Conservation (phyloP, 1,284 basidiomycete genomes). For the Cryptococcus wingfieldii region DNA sequence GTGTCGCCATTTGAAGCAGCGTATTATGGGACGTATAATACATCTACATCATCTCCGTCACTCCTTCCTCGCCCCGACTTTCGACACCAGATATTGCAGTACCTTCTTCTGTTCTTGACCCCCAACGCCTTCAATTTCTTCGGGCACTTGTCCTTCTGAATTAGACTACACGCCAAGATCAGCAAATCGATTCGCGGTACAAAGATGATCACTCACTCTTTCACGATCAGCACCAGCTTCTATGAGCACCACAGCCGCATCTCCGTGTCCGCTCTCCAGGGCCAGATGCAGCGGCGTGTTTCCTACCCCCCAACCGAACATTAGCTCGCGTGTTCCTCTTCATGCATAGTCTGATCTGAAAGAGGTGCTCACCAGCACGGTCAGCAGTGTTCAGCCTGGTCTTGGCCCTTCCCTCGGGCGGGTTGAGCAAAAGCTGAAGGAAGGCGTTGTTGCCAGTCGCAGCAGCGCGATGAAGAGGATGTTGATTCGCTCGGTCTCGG, state of each 20-base stretch:
- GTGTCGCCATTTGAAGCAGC: no score
- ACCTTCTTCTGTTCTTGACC: constrained; percentile 75
- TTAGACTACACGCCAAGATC: constrained; percentile 58
- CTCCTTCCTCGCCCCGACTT: constrained; percentile 42
- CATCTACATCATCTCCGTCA: constrained; percentile 3
- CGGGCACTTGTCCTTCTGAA: constrained; percentile 72
- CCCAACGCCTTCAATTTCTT: constrained; percentile 81
- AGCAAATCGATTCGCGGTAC: background rate
- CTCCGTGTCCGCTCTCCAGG: constrained; percentile 88
- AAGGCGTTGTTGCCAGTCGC: constrained; percentile 87
- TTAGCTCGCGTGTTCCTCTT: background rate
- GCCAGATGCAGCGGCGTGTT: constrained; percentile 95
- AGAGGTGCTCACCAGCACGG: constrained; percentile 61
- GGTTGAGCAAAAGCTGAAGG: constrained; percentile 70
- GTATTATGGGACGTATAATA: no score
- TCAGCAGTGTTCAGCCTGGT: constrained; percentile 80
- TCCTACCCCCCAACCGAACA: constrained; percentile 52
- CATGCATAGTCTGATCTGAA: no score
- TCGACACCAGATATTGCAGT: constrained; percentile 60
- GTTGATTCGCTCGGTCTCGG: constrained; percentile 82
- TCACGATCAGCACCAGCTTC: constrained; percentile 88
- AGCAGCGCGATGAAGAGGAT: constrained; percentile 87
- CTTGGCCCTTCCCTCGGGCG: constrained; percentile 67
- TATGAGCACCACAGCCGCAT: constrained; percentile 80
- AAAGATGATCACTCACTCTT: constrained; percentile 57